Percentiles rank a stretch among this genome's conserved stretches.
Conservation (phyloP, 1,284 basidiomycete species). For the Naganishia cerealis region DNA sequence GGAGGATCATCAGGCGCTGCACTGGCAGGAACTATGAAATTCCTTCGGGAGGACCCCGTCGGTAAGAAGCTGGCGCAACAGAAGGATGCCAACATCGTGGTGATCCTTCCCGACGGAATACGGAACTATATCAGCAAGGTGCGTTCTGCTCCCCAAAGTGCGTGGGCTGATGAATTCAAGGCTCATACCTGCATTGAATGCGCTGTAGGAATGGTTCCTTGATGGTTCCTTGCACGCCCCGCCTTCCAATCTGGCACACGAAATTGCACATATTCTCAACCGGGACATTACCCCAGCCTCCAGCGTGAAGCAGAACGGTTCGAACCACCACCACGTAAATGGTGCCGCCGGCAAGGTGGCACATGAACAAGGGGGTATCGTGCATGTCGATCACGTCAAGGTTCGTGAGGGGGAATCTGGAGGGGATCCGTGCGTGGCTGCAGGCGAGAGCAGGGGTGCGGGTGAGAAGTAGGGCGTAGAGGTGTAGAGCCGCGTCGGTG, state of each 20-base stretch:
- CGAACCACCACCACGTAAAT: neutral
- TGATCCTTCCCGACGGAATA: conserved; percentile 85
- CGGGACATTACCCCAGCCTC: neutral
- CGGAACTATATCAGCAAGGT: conserved; percentile 93
- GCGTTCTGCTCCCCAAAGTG: neutral
- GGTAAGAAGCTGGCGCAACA: conserved; percentile 69
- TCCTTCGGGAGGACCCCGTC: conserved; percentile 66
- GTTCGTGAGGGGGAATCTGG: conserved; percentile 5
- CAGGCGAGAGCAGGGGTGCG: no score
- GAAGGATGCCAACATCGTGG: conserved; percentile 78
- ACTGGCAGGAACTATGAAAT: conserved; percentile 73
- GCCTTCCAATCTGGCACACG: conserved; percentile 59
- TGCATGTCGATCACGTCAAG: conserved; percentile 23
- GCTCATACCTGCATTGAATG: neutral
- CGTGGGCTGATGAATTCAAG: neutral
- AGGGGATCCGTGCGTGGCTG: no score
- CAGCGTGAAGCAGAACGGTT: neutral
- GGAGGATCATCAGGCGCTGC: conserved; percentile 90
- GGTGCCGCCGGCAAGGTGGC: neutral
- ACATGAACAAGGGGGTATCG: conserved; percentile 9
- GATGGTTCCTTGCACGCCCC: conserved; percentile 63
- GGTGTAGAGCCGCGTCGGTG: no score
- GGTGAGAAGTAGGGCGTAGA: no score
- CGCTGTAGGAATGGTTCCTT: conserved; percentile 63
- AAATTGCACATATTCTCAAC: conserved; percentile 58